phyloP scores from a whole-genome alignment of 768 basidiomycete genomes.

The Xerocomus spinulosus region DNA sequence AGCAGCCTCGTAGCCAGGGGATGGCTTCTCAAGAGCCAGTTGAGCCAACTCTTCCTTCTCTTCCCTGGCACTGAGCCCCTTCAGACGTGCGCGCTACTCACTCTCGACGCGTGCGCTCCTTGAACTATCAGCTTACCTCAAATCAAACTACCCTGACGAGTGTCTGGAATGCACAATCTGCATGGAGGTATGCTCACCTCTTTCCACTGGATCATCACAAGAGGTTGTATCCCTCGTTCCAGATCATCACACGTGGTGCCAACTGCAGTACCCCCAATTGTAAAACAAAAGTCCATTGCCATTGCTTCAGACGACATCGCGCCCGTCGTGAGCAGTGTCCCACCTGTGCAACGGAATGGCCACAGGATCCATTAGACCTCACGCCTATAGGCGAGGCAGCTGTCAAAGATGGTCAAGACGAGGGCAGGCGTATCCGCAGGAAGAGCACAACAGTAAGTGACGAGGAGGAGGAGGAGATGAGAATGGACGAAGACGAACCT shows the following conservation, averaged over 20 bases:
- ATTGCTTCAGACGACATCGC: slow-evolving; percentile 56
- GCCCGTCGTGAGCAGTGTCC: slow-evolving; percentile 48
- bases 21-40: slow-evolving; percentile 75
- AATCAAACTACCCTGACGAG: slow-evolving; percentile 67
- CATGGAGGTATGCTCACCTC: slow-evolving; percentile 45
- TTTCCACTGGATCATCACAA: too few relatives aligned
- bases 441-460: slow-evolving; percentile 34
- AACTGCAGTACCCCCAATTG: slow-evolving; percentile 61
- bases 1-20: slow-evolving; percentile 80
- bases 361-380: slow-evolving; percentile 45
- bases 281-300: slow-evolving; percentile 56
- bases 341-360: slow-evolving; percentile 58
- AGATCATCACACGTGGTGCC: slow-evolving; percentile 69
- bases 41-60: slow-evolving; percentile 27
- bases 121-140: slow-evolving; percentile 72
- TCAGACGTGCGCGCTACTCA: slow-evolving; percentile 65
- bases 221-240: too few relatives aligned
- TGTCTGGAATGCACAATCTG: slow-evolving; percentile 71
- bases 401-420: slow-evolving; percentile 55
- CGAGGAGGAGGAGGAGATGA: slow-evolving; percentile 41
- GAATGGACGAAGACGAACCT: slow-evolving; percentile 30
- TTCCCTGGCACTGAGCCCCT: slow-evolving; percentile 2
- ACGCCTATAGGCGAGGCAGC: slow-evolving; percentile 66
- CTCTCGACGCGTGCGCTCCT: slow-evolving; percentile 70
- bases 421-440: slow-evolving; percentile 34